Conservation (phyloP, 1,284 basidiomycete species). For the Pseudozyma thailandica region DNA sequence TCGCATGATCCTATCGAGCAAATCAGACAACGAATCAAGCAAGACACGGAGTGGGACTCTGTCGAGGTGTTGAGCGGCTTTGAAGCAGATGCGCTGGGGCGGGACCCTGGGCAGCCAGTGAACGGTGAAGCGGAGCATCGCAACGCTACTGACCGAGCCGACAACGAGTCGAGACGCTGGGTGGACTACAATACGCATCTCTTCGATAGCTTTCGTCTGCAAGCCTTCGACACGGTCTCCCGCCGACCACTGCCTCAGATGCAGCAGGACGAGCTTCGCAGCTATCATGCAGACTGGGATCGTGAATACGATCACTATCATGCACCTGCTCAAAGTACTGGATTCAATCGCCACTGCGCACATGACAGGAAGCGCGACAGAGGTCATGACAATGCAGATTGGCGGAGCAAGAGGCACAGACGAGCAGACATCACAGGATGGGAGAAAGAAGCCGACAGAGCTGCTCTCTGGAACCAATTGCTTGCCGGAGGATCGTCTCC, state of each 20-base stretch:
- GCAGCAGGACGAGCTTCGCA: not conserved
- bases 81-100: conserved; percentile 6
- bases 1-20: conserved; percentile 13
- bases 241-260: conserved; percentile 25
- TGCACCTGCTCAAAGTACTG: too few species aligned
- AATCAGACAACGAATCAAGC: conserved; percentile 14
- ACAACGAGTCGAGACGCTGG: conserved; percentile 9
- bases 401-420: conserved; percentile 1
- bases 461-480: conserved; percentile 18
- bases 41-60: conserved; percentile 25
- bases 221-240: conserved; percentile 21
- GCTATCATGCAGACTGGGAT: not conserved
- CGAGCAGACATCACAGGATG: not conserved
- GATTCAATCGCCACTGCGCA: too few species aligned
- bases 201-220: conserved; percentile 30
- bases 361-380: not conserved
- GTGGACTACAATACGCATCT: conserved; percentile 28
- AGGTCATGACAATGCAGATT: not conserved
- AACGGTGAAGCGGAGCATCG: not conserved
- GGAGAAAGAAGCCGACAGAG: conserved; percentile 1
- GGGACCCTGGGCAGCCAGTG: not conserved
- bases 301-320: not conserved
- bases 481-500: conserved; percentile 5
- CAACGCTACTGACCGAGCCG: not conserved
- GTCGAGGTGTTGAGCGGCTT: conserved; percentile 18